Evolutionary conservation across 192 early-diverging fungal genomes (phyloP), one percentile per base, ranked within the genome.

Genomic region (Coemansia sp.): DNA sequence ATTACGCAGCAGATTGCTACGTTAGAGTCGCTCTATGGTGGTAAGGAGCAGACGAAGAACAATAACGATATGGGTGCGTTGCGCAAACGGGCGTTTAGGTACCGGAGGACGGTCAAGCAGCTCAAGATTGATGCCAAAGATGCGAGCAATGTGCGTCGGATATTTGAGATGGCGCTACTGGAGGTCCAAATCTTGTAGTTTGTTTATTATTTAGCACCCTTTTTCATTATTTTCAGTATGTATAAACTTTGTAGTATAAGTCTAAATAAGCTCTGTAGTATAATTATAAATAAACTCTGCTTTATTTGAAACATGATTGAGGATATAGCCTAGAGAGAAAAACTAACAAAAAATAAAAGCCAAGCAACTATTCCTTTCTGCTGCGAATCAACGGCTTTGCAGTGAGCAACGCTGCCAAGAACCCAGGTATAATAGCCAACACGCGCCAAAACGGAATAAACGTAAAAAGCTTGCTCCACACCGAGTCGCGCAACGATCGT

Each of bases 381-480:
- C 56, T 58, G 17, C 52, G 50, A 17, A 79, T 56, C 4, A 63
- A 22, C 9, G 76, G 71, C 64, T 70, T 58, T 19, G 63, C 54
- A 3, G 25, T 60, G 3, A 70, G 5, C 57, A 79, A 14, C 0
- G 76, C 76, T 21, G 55, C 22, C 12, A 79, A 19, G 50, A 79
- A 73, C 35, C 60, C 54, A 3, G 76, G 76, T 9, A 73, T 24
- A 10, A 62, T 67, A 0, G 54, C 60, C 47, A 81, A 53, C 23
- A 67, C 2, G 14, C 79, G 69, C 79, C 79, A 81, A n/a, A 75
- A 54, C 1, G 79, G 79, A 5, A 81, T 43, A 7, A 67, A 58
- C 11, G 73, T 75, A 4, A 63, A 35, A 17, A 76, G 58, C 27
- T 69, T 67, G 25, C 75, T 64, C 7, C 64, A 45, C 8, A 66